These are phyloP conservation scores for Cenchrus americanus DNA, from an alignment of 176 grass and related monocot species.

Conservation along the genomic window DNA sequence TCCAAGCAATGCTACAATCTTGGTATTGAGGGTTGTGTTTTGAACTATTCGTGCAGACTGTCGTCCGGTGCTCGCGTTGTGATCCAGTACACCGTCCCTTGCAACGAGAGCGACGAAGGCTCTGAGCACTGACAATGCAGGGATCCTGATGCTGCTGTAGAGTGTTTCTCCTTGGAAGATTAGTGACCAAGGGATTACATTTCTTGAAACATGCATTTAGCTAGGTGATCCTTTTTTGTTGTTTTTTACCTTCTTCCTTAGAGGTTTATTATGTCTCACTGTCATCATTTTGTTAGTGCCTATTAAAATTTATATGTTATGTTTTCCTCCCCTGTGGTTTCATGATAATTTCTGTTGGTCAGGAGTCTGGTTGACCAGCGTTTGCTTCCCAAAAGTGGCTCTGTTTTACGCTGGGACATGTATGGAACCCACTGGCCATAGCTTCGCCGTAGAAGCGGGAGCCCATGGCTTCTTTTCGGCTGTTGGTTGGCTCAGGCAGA, in stretches of 20 bases:
- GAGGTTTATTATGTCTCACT: neutral
- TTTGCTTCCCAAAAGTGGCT: neutral
- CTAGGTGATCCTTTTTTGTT: neutral
- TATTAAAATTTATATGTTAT: neutral
- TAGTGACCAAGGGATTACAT: conserved; percentile 16
- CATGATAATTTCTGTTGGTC: neutral
- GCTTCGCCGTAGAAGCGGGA: neutral
- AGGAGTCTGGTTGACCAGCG: neutral
- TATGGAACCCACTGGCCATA: neutral
- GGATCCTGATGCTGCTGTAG: neutral
- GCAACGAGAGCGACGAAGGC: conserved; percentile 51
- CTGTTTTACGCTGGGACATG: neutral
- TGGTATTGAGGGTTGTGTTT: conserved; percentile 36
- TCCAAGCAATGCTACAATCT: neutral
- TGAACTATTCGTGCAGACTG: conserved; percentile 53
- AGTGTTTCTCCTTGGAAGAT: neutral
- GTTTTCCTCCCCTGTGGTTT: neutral
- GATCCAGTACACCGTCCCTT: conserved; percentile 76
- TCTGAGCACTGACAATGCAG: conserved; percentile 23
- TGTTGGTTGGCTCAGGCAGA: neutral
- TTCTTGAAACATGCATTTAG: conserved; percentile 3
- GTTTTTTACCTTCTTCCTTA: neutral
- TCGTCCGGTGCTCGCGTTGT: conserved; percentile 84
- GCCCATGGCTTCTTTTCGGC: neutral
- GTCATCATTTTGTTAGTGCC: conserved; percentile 32